Evolutionary conservation across 805 yeast genomes (phyloP).

Genomic region (Wickerhamomyces silvicola): DNA sequence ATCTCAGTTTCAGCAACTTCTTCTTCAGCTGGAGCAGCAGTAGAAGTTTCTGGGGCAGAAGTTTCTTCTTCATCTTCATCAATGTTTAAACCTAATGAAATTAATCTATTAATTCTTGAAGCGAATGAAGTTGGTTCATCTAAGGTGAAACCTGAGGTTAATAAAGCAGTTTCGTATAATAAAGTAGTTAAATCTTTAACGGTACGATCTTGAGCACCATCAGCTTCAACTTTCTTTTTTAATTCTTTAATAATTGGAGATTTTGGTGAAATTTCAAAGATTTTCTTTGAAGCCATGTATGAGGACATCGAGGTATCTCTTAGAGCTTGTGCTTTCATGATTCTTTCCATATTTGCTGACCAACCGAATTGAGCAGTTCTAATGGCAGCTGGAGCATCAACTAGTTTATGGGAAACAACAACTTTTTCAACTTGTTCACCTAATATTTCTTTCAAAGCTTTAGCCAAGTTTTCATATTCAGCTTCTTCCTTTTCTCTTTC

Average conservation of each 20-base stretch:
- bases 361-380: constrained; percentile 99
- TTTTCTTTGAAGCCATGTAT: constrained; percentile 99
- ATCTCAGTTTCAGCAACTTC: constrained; percentile 84
- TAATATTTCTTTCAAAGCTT: constrained; percentile 91
- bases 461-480: constrained; percentile 89
- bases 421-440: constrained; percentile 99
- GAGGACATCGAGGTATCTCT: constrained; percentile 98
- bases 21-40: constrained; percentile 52
- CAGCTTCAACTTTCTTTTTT: constrained; percentile 92
- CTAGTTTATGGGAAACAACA: constrained; percentile 93
- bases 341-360: constrained; percentile 99
- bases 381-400: constrained; percentile 99
- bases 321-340: constrained; percentile 99
- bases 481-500: constrained; percentile 89
- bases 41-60: constrained; percentile 34
- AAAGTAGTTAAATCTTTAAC: constrained; percentile 96
- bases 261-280: constrained; percentile 96
- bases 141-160: constrained; percentile 97
- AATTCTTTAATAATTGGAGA: constrained; percentile 93
- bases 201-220: constrained; percentile 97
- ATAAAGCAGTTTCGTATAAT: constrained; percentile 94
- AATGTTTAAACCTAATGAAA: constrained; percentile 95
- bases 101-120: constrained; percentile 95
- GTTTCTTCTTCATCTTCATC: constrained; percentile 71
- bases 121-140: constrained; percentile 99